phyloP scores from a whole-genome alignment of 192 early-diverging fungal species.

The Hyaloraphidium curvatum region DNA sequence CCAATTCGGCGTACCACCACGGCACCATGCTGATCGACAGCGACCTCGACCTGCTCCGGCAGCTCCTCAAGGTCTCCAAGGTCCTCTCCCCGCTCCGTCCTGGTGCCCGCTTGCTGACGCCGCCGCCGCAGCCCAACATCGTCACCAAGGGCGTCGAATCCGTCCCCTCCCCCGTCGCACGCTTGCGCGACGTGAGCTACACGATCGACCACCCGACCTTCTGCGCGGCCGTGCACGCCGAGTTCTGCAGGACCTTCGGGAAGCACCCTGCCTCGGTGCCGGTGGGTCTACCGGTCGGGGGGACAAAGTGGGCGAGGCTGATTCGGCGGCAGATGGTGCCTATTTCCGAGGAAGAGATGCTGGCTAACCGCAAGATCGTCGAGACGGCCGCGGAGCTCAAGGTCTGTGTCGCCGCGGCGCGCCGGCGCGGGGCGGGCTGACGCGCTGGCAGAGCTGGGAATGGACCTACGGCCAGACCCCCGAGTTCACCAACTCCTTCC shows the following conservation, averaged over 20 bases:
- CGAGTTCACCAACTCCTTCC: slow-evolving; percentile 46
- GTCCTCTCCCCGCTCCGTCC: slow-evolving; percentile 7
- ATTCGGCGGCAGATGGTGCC: neutral
- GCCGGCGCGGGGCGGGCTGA: neutral
- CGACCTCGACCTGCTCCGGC: slow-evolving; percentile 37
- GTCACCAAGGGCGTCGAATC: slow-evolving; percentile 75
- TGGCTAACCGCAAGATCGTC: neutral
- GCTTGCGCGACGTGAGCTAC: slow-evolving; percentile 56
- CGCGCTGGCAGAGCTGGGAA: slow-evolving; percentile 39
- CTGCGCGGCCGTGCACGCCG: slow-evolving; percentile 48
- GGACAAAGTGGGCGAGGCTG: slow-evolving; percentile 5
- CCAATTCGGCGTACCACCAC: slow-evolving; percentile 72
- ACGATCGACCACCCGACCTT: slow-evolving; percentile 69
- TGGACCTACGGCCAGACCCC: slow-evolving; percentile 90
- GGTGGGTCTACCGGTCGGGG: slow-evolving; percentile 24
- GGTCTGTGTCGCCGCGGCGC: slow-evolving; percentile 1
- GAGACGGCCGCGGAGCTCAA: slow-evolving; percentile 9
- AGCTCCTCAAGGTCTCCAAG: slow-evolving; percentile 20
- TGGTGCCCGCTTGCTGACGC: neutral
- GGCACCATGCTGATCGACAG: slow-evolving; percentile 96
- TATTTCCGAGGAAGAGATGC: neutral
- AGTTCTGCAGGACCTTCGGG: slow-evolving; percentile 46
- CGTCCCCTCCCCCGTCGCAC: slow-evolving; percentile 70
- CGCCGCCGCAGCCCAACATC: slow-evolving; percentile 27
- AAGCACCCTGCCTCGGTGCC: too few species aligned